Base-by-base conservation (phyloP, 768 basidiomycete species). In the Piloderma croceum region DNA sequence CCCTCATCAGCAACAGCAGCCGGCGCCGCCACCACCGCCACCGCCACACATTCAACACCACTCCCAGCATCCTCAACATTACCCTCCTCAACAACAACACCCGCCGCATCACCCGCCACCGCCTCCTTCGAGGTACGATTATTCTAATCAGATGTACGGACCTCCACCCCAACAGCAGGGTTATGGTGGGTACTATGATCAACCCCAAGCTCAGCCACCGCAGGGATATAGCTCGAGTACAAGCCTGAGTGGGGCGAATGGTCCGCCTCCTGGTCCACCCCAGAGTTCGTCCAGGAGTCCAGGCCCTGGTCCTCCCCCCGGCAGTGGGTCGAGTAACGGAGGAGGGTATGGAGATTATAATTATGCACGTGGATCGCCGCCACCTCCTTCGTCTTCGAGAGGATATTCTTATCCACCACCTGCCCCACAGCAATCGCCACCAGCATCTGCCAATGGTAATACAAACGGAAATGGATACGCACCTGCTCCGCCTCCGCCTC, bases 201-300 rank as follows among this genome's bases (percentile, higher is more conserved):
- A 36, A 10, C 56, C 38, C 18, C 53, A 25, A 11, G 54, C 47
- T 13, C 59, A 49, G 15, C 49, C 38, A 19, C 54, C 47, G 29
- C 55, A 50, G 25, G n/a, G n/a, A n/a, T n/a, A n/a, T n/a, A n/a
- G n/a, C n/a, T n/a, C n/a, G n/a, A n/a, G n/a, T n/a, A n/a, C n/a
- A n/a, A n/a, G n/a, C n/a, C n/a, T n/a, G n/a, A n/a, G n/a, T n/a
- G n/a, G n/a, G n/a, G n/a, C n/a, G n/a, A n/a, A n/a, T n/a, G n/a
- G n/a, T n/a, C n/a, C n/a, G n/a, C n/a, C n/a, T n/a, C n/a, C n/a
- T n/a, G n/a, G n/a, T n/a, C n/a, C n/a, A n/a, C n/a, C n/a, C n/a
- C n/a, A n/a, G n/a, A n/a, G n/a, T n/a, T n/a, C n/a, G n/a, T n/a
- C n/a, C n/a, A n/a, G n/a, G n/a, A n/a, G n/a, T n/a, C n/a, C n/a